Evolutionary conservation across 1,284 basidiomycete species (phyloP).

Genomic region (Thelephora terrestris): DNA sequence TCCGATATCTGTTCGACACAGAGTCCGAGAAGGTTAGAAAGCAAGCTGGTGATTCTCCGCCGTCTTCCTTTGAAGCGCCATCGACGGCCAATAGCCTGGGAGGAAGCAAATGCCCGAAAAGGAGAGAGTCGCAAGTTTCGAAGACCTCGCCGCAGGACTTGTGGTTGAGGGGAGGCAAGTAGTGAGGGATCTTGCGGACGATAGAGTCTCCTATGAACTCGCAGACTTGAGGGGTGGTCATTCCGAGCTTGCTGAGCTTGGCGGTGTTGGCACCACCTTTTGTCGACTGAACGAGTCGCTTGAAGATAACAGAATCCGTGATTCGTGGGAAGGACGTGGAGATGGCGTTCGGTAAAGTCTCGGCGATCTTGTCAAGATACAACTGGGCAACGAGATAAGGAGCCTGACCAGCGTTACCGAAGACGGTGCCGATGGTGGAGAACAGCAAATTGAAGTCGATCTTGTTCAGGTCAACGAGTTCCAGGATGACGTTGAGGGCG

Average conservation of each 20-base stretch:
- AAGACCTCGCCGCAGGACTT: conserved; percentile 16
- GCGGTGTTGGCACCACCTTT: conserved; percentile 20
- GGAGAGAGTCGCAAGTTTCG: conserved; percentile 15
- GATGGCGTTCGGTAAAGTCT: conserved; percentile 18
- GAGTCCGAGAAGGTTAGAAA: conserved; percentile 17
- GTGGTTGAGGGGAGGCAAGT: conserved; percentile 22
- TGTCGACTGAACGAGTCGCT: conserved; percentile 17
- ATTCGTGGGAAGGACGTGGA: conserved; percentile 25
- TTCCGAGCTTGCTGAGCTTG: conserved; percentile 20
- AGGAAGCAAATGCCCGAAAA: conserved; percentile 17
- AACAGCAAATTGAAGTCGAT: conserved; percentile 23
- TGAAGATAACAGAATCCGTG: too few relatives aligned
- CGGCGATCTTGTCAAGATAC: conserved; percentile 22
- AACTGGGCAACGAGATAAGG: conserved; percentile 22
- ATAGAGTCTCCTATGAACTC: conserved; percentile 17
- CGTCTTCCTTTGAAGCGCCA: conserved; percentile 8
- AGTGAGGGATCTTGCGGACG: conserved; percentile 19
- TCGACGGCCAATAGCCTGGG: conserved; percentile 12
- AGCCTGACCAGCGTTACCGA: conserved; percentile 25
- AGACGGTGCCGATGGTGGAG: conserved; percentile 23
- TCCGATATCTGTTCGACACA: conserved; percentile 17
- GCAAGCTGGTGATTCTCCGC: conserved; percentile 16
- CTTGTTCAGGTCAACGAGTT: conserved; percentile 10
- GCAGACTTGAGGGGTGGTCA: conserved; percentile 22
- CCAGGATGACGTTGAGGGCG: conserved; percentile 17